phyloP scores from a whole-genome alignment of 208 protist species.

The Leishmania lainsoni region DNA sequence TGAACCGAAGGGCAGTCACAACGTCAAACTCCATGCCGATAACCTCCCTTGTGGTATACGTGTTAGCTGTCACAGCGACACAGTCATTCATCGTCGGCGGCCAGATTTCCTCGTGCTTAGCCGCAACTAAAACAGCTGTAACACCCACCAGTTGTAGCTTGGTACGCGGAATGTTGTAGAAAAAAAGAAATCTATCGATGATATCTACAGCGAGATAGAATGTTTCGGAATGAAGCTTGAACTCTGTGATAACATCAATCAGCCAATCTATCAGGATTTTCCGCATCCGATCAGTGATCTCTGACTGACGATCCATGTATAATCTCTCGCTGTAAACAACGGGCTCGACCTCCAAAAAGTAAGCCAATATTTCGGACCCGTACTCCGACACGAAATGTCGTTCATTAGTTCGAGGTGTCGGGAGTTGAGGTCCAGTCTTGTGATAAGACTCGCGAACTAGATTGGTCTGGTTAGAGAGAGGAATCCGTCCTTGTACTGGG shows the following conservation, averaged over 20 bases:
- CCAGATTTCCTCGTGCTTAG: conserved; percentile 93
- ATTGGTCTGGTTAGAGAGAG: conserved; percentile 46
- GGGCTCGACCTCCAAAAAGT: conserved; percentile 71
- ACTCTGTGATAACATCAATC: conserved; percentile 94
- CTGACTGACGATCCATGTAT: conserved; percentile 78
- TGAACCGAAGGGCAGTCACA: conserved; percentile 62
- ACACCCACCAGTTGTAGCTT: conserved; percentile 92
- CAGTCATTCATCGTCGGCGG: conserved; percentile 91
- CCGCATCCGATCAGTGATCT: conserved; percentile 96
- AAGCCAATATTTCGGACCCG: conserved; percentile 67
- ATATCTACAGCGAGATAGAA: conserved; percentile 97
- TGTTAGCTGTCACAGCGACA: conserved; percentile 92
- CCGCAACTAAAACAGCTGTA: conserved; percentile 83
- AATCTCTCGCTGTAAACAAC: conserved; percentile 42
- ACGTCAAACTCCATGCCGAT: conserved; percentile 79
- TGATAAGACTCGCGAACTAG: conserved; percentile 19
- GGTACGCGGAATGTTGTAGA: conserved; percentile 46
- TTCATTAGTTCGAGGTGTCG: conserved; percentile 2
- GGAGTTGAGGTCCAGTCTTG: conserved; percentile 4
- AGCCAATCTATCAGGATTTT: conserved; percentile 98
- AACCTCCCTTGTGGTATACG: conserved; percentile 80
- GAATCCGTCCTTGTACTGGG: conserved; percentile 10
- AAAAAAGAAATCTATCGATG: conserved; percentile 93
- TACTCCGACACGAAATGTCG: conserved; percentile 43
- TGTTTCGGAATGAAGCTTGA: conserved; percentile 95